Evolutionary conservation across 2,329 filamentous ascomycete genomes (phyloP).

Genomic region (Claviceps capensis): DNA sequence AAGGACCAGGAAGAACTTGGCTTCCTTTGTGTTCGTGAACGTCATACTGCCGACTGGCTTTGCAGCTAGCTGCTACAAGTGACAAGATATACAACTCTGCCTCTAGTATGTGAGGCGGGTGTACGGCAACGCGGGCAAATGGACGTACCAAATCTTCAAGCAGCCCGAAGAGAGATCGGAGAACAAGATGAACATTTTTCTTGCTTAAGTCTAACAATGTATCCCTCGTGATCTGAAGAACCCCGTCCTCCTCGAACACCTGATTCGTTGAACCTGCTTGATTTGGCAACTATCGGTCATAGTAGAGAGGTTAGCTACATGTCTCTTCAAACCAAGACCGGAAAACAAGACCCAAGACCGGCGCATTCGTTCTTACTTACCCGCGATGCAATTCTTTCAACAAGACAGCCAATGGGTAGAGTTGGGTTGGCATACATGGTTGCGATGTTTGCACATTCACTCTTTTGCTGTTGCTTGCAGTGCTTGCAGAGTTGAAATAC

Average conservation of each 20-base stretch:
- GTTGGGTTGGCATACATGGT: constrained; percentile 42
- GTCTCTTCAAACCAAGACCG: not conserved
- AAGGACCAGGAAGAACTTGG: constrained; percentile 19
- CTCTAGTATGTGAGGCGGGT: constrained; percentile 45
- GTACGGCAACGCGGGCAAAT: constrained; percentile 35
- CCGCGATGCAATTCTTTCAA: constrained; percentile 48
- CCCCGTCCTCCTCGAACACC: constrained; percentile 36
- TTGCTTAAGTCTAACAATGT: constrained; percentile 48
- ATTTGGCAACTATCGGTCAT: constrained; percentile 6
- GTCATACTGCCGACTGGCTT: constrained; percentile 38
- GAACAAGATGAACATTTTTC: constrained; percentile 36
- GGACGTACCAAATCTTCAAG: constrained; percentile 45
- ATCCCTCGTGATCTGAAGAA: constrained; percentile 45
- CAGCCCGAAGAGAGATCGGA: constrained; percentile 42
- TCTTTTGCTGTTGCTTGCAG: not conserved
- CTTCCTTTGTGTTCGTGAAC: constrained; percentile 10
- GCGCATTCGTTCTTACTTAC: constrained; percentile 22
- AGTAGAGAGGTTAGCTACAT: not conserved
- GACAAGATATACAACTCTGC: constrained; percentile 53
- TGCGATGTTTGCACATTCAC: constrained; percentile 4
- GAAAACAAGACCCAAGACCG: too few species aligned
- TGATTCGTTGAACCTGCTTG: constrained; percentile 5
- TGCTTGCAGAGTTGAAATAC: not conserved
- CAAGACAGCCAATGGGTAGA: constrained; percentile 45
- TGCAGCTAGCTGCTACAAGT: constrained; percentile 51